These are phyloP conservation scores for Syzygium oleosum DNA, from an alignment of 345 rosid species.

Conservation along the genomic window DNA sequence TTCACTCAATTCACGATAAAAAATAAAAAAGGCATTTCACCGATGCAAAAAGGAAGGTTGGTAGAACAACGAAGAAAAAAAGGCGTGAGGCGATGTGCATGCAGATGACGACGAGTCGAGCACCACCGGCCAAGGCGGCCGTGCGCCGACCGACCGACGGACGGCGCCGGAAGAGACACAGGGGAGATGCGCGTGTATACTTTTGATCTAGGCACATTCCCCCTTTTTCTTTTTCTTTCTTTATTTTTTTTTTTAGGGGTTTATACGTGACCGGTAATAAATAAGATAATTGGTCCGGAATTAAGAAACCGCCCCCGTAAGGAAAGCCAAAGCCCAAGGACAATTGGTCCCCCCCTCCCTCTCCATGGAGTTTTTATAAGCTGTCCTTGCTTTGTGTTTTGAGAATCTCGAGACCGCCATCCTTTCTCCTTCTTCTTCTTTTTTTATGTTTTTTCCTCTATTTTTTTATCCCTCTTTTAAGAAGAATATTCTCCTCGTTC, in stretches of 20 bases:
- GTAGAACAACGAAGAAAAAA: neutral
- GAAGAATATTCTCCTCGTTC: neutral
- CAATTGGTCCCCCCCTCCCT: neutral
- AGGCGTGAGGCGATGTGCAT: neutral
- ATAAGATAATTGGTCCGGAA: slow-evolving; percentile 30
- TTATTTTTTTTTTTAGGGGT: rapidly evolving
- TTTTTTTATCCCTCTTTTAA: neutral
- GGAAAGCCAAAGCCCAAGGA: neutral
- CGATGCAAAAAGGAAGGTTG: neutral
- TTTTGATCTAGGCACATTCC: neutral
- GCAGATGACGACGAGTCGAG: rapidly evolving
- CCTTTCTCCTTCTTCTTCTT: neutral
- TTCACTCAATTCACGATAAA: rapidly evolving
- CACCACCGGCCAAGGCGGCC: neutral
- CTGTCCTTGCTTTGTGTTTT: neutral
- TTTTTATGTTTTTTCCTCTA: too few species aligned
- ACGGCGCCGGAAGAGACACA: neutral
- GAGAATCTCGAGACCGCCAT: neutral
- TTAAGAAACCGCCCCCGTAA: slow-evolving; percentile 26
- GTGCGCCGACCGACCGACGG: neutral
- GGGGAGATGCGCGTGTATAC: neutral
- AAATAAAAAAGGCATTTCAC: neutral
- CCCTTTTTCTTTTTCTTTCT: neutral
- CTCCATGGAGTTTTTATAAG: neutral
- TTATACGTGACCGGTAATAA: neutral